A percentile compares a stretch with the other conserved stretches of the same genome.
These are phyloP conservation scores for Suillus americanus DNA, from an alignment of 768 basidiomycete genomes.

Conservation along the genomic window DNA sequence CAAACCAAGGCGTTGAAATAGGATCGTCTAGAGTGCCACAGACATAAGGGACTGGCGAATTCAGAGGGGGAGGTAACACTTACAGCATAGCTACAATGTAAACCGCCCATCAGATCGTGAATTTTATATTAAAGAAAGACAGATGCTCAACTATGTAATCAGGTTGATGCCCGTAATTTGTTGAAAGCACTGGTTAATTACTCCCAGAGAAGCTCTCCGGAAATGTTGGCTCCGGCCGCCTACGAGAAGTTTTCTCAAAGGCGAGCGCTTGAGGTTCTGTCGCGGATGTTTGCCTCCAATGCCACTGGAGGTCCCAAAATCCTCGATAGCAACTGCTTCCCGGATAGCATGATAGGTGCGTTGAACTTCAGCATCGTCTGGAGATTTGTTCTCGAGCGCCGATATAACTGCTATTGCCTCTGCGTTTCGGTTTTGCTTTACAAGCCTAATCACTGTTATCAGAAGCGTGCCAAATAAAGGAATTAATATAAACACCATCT, in stretches of 20 bases:
- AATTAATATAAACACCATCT: slow-evolving; percentile 40
- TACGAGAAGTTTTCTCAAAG: slow-evolving; percentile 54
- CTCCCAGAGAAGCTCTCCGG: slow-evolving; percentile 52
- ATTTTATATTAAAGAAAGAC: neutral
- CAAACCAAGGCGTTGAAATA: slow-evolving; percentile 61
- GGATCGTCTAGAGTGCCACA: slow-evolving; percentile 37
- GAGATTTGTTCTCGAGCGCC: slow-evolving; percentile 54
- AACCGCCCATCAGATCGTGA: neutral
- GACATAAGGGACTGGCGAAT: neutral
- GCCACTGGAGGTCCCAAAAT: slow-evolving; percentile 6
- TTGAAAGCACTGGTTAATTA: slow-evolving; percentile 65
- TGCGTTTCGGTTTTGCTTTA: slow-evolving; percentile 51
- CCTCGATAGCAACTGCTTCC: slow-evolving; percentile 51
- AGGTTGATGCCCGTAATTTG: slow-evolving; percentile 69
- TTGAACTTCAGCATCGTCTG: slow-evolving; percentile 45
- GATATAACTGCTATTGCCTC: slow-evolving; percentile 62
- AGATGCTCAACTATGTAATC: slow-evolving; percentile 50
- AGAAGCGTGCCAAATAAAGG: neutral
- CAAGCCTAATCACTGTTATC: slow-evolving; percentile 39
- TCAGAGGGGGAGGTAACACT: slow-evolving; percentile 8
- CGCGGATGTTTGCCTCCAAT: slow-evolving; percentile 2
- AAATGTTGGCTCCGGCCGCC: slow-evolving; percentile 62
- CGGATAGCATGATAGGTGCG: slow-evolving; percentile 54
- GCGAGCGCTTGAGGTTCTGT: slow-evolving; percentile 13
- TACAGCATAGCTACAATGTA: slow-evolving; percentile 30